These are phyloP conservation scores for Globisporangium lucens DNA, from an alignment of 352 stramenopile species.

Conservation along the genomic window DNA sequence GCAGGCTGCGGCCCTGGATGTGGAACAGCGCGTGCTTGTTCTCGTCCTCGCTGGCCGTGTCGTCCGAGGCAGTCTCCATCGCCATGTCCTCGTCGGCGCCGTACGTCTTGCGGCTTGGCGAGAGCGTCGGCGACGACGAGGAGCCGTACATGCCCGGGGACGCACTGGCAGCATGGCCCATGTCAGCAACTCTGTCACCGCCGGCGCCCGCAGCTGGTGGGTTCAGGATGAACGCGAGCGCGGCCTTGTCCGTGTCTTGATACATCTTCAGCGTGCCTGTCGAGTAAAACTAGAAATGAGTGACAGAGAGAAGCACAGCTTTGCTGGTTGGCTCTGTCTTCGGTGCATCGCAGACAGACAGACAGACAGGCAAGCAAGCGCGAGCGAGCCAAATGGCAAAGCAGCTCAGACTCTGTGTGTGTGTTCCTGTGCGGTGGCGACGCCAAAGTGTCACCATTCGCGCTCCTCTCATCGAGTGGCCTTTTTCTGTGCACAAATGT, in stretches of 20 bases:
- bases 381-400: not conserved
- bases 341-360: not conserved
- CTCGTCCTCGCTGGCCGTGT: slow-evolving; percentile 35
- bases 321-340: slow-evolving; percentile 1
- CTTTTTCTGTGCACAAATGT: not conserved
- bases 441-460: slow-evolving; percentile 10
- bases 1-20: slow-evolving; percentile 50
- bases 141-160: slow-evolving; percentile 16
- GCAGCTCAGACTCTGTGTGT: not conserved
- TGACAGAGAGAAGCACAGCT: not conserved
- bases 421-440: slow-evolving; percentile 8
- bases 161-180: not conserved
- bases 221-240: slow-evolving; percentile 75
- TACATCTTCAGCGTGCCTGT: slow-evolving; percentile 21
- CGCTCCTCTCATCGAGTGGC: not conserved
- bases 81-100: slow-evolving; percentile 21
- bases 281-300: slow-evolving; percentile 30
- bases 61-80: slow-evolving; percentile 22
- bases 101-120: slow-evolving; percentile 40
- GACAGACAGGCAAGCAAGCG: not conserved
- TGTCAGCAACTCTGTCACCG: slow-evolving; percentile 12
- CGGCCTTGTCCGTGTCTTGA: slow-evolving; percentile 52
- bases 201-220: slow-evolving; percentile 23
- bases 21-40: slow-evolving; percentile 37
- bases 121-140: slow-evolving; percentile 35